These are phyloP conservation scores for Blepharisma stoltei DNA, from an alignment of 73 alveolate species.

Conservation along the genomic window DNA sequence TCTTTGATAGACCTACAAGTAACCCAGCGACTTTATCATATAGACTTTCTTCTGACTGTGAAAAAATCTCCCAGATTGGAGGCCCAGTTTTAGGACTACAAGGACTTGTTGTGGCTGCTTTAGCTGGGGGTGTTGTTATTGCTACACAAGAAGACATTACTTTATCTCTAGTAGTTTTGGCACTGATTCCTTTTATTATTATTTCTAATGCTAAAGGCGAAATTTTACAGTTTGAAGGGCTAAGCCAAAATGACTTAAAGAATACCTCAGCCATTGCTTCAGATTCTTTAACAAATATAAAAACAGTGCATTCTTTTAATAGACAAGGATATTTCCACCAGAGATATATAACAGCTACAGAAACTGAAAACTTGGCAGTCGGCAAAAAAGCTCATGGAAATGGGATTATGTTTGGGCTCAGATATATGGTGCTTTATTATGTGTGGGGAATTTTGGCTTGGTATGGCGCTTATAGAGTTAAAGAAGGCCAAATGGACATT, in stretches of 20 bases:
- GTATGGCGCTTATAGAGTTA: constrained; percentile 53
- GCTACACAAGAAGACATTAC: constrained; percentile 37
- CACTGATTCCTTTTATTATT: constrained; percentile 30
- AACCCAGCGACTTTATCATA: constrained; percentile 43
- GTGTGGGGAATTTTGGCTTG: constrained; percentile 54
- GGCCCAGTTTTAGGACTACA: constrained; percentile 40
- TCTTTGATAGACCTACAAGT: constrained; percentile 38
- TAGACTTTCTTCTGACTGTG: constrained; percentile 39
- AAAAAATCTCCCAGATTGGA: constrained; percentile 38
- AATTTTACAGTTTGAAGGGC: neutral
- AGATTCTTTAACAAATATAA: constrained; percentile 80
- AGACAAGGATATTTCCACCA: constrained; percentile 55
- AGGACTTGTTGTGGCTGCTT: constrained; percentile 32
- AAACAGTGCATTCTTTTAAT: constrained; percentile 78
- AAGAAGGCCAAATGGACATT: neutral
- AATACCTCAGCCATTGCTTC: constrained; percentile 53
- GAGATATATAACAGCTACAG: constrained; percentile 38
- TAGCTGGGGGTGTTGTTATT: constrained; percentile 38
- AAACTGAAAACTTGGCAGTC: constrained; percentile 16
- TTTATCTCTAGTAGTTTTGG: constrained; percentile 36
- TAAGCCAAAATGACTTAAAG: neutral
- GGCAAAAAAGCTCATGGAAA: constrained; percentile 39
- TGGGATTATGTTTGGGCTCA: constrained; percentile 65
- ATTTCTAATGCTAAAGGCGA: constrained; percentile 18
- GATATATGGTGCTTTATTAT: constrained; percentile 52